These are phyloP conservation scores for Peniophora sp. DNA, from an alignment of 1,284 basidiomycete genomes.

Conservation along the genomic window DNA sequence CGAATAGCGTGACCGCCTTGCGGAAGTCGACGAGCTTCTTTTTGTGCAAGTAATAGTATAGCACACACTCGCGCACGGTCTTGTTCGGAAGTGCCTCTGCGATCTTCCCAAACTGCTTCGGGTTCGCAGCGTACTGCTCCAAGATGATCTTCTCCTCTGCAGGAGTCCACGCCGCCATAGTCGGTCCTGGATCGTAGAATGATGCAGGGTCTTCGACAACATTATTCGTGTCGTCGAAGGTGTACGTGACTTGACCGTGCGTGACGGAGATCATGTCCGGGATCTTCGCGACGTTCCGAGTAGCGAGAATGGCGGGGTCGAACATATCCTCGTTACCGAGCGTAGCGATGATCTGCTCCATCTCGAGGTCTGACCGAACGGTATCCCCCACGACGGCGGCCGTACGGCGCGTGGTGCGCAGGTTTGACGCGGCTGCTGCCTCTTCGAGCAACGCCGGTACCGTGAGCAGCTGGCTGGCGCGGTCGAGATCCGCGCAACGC, in stretches of 20 bases:
- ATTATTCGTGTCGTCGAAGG: conserved; percentile 83
- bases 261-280: conserved; percentile 87
- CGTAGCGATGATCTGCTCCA: conserved; percentile 93
- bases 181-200: conserved; percentile 70
- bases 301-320: conserved; percentile 83
- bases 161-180: conserved; percentile 80
- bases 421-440: conserved; percentile 34
- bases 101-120: conserved; percentile 92
- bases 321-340: conserved; percentile 88
- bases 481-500: conserved; percentile 64
- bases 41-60: conserved; percentile 95
- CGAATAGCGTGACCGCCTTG: conserved; percentile 57
- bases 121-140: conserved; percentile 76
- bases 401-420: conserved; percentile 68
- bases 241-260: conserved; percentile 49
- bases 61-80: conserved; percentile 83
- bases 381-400: conserved; percentile 76
- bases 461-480: conserved; percentile 11
- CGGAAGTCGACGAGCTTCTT: conserved; percentile 83
- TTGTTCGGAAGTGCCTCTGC: conserved; percentile 80
- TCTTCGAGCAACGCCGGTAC: conserved; percentile 34
- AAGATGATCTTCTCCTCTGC: conserved; percentile 79
- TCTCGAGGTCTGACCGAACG: conserved; percentile 92
- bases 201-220: conserved; percentile 70
- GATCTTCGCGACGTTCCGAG: conserved; percentile 82